phyloP scores from a whole-genome alignment of 1,284 basidiomycete species.

The Tilletia indica region DNA sequence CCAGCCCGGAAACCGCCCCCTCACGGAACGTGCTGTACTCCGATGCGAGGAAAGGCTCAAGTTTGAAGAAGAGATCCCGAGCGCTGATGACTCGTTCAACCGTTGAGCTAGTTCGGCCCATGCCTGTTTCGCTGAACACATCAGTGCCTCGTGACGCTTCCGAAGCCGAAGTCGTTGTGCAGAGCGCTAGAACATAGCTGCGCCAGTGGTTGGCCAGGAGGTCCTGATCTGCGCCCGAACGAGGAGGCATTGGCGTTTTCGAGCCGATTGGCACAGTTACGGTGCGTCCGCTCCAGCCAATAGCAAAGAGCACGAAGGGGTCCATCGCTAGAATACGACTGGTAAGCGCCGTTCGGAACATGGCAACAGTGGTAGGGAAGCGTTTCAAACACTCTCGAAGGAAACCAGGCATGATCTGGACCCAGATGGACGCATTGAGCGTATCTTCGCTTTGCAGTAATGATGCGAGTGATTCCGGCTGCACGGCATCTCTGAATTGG shows the following conservation, averaged over 20 bases:
- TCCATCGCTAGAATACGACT: slow-evolving; percentile 57
- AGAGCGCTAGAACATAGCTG: slow-evolving; percentile 77
- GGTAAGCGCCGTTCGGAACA: slow-evolving; percentile 56
- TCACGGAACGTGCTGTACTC: slow-evolving; percentile 81
- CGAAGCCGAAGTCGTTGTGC: slow-evolving; percentile 64
- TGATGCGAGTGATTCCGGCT: slow-evolving; percentile 21
- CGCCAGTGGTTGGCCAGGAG: slow-evolving; percentile 80
- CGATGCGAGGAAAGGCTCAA: slow-evolving; percentile 81
- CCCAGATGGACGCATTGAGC: slow-evolving; percentile 58
- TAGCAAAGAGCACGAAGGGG: slow-evolving; percentile 55
- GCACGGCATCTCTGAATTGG: background rate
- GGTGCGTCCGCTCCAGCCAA: slow-evolving; percentile 26
- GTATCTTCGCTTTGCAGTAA: slow-evolving; percentile 58
- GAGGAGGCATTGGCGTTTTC: background rate
- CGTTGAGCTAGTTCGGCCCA: slow-evolving; percentile 19
- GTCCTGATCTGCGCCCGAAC: slow-evolving; percentile 62
- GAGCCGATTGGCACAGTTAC: background rate
- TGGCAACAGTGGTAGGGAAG: slow-evolving; percentile 55
- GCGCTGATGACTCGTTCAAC: slow-evolving; percentile 74
- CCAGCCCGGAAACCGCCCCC: slow-evolving; percentile 80
- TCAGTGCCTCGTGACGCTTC: slow-evolving; percentile 59
- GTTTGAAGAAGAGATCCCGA: slow-evolving; percentile 73
- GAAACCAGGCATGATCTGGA: slow-evolving; percentile 56
- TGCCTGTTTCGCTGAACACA: slow-evolving; percentile 64
- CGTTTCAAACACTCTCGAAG: slow-evolving; percentile 53